phyloP scores from a whole-genome alignment of 208 protist species.

The Leishmania turanica region DNA sequence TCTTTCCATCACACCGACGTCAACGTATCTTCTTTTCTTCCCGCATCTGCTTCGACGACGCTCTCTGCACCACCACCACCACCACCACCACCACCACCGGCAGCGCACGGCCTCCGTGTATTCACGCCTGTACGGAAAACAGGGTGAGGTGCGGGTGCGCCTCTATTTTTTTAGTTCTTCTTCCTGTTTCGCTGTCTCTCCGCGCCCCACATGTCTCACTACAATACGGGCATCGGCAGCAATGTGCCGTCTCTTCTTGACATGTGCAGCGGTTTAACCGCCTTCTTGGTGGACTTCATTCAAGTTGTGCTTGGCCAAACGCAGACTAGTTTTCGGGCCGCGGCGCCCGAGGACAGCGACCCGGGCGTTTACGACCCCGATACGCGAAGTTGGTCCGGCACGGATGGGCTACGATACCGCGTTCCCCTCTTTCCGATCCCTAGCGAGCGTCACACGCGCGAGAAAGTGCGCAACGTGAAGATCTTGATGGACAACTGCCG shows the following conservation, averaged over 20 bases:
- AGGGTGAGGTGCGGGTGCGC: neutral
- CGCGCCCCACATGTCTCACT: constrained; percentile 70
- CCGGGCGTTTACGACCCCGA: constrained; percentile 68
- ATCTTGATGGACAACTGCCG: constrained; percentile 92
- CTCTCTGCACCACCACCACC: neutral
- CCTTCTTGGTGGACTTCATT: constrained; percentile 75
- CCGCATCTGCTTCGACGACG: neutral
- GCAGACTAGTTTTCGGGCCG: constrained; percentile 75
- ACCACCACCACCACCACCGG: neutral
- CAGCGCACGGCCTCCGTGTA: neutral
- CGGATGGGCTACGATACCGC: constrained; percentile 78
- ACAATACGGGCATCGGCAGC: constrained; percentile 83
- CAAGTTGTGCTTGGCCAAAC: constrained; percentile 67
- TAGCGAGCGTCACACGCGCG: constrained; percentile 82
- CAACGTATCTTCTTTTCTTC: neutral
- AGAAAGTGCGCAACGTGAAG: constrained; percentile 87
- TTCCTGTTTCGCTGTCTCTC: neutral
- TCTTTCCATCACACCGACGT: neutral
- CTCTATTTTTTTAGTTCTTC: neutral
- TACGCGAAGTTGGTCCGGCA: constrained; percentile 75
- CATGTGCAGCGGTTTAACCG: constrained; percentile 62
- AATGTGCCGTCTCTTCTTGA: constrained; percentile 87
- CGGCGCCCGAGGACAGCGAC: constrained; percentile 59
- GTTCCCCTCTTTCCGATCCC: constrained; percentile 82
- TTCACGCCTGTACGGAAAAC: neutral